phyloP scores from a whole-genome alignment of 176 grass and related monocot genomes.

The Zoysia japonica region DNA sequence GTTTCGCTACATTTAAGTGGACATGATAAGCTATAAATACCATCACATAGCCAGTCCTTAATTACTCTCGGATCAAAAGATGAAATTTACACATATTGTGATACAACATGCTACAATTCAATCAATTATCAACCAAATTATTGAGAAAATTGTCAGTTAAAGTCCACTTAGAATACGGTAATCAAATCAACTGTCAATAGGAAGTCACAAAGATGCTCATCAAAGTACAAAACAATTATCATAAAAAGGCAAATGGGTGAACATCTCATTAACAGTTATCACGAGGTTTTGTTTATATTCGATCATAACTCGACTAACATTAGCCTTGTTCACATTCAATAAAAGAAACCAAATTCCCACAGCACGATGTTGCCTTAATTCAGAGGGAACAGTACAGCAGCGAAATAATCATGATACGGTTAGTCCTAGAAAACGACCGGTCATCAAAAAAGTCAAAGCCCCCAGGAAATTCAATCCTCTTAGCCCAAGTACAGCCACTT shows the following conservation, averaged over 20 bases:
- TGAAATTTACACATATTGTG: constrained; percentile 2
- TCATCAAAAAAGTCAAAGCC: constrained; percentile 12
- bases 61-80: constrained; percentile 25
- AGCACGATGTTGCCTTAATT: neutral
- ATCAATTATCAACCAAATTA: constrained; percentile 14
- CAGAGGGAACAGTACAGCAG: neutral
- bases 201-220: neutral
- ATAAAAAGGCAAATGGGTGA: constrained; percentile 7
- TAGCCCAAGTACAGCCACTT: neutral
- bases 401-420: neutral
- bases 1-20: constrained; percentile 20
- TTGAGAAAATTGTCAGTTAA: neutral
- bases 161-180: neutral
- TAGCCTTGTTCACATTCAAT: neutral
- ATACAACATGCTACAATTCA: neutral
- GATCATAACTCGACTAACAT: constrained; percentile 6
- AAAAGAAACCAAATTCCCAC: constrained; percentile 10
- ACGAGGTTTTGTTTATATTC: neutral
- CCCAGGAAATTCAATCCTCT: constrained; percentile 17
- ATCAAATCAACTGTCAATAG: constrained; percentile 7
- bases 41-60: neutral
- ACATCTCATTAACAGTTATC: neutral
- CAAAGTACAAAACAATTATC: constrained; percentile 13
- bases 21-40: constrained; percentile 15
- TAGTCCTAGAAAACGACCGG: constrained; percentile 35